Conservation (phyloP, 371 early-diverging fungal species). For the Synchytrium microbalum region DNA sequence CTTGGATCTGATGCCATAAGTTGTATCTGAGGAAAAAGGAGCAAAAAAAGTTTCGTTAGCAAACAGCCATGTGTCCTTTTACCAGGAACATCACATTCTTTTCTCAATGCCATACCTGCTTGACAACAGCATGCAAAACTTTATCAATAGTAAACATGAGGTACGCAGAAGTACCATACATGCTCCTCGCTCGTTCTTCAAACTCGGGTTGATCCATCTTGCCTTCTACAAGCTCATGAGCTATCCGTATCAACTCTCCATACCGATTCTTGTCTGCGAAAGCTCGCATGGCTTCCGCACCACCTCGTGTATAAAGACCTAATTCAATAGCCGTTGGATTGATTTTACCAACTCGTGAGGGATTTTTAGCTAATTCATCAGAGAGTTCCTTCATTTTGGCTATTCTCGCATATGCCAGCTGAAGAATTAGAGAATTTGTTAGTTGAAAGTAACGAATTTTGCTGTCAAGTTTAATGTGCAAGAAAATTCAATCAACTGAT, state of each 20-base stretch:
- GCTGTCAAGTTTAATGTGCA: neutral
- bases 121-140: slow-evolving; percentile 64
- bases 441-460: neutral
- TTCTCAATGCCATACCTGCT: slow-evolving; percentile 50
- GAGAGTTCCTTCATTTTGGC: slow-evolving; percentile 65
- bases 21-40: slow-evolving; percentile 33
- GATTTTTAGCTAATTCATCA: slow-evolving; percentile 47
- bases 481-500: neutral
- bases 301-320: slow-evolving; percentile 52
- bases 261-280: slow-evolving; percentile 52
- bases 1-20: slow-evolving; percentile 46
- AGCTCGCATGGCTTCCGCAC: slow-evolving; percentile 18
- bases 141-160: slow-evolving; percentile 82
- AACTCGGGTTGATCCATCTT: slow-evolving; percentile 76
- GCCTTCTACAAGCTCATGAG: slow-evolving; percentile 69
- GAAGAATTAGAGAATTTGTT: slow-evolving; percentile 5
- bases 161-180: slow-evolving; percentile 84
- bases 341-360: slow-evolving; percentile 47
- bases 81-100: slow-evolving; percentile 7
- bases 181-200: slow-evolving; percentile 84
- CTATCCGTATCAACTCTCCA: slow-evolving; percentile 59
- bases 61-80: slow-evolving; percentile 21
- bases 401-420: slow-evolving; percentile 76
- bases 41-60: slow-evolving; percentile 10
- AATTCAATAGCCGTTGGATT: slow-evolving; percentile 76